phyloP scores from a whole-genome alignment of 2,329 filamentous ascomycete species.

The Claviceps quebecensis region DNA sequence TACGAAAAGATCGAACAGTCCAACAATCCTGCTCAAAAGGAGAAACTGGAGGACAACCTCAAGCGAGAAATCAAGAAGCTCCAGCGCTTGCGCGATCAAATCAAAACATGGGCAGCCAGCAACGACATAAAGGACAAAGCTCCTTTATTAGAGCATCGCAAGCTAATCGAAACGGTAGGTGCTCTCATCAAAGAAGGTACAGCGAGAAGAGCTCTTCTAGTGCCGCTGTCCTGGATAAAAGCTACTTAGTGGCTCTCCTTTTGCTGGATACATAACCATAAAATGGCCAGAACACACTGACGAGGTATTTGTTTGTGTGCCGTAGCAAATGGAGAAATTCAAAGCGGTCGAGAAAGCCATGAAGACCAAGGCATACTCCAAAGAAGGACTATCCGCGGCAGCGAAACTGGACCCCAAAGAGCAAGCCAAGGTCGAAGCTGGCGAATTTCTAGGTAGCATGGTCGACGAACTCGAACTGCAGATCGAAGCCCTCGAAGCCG shows the following conservation, averaged over 20 bases:
- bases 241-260: not conserved
- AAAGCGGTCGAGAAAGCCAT: conserved; percentile 99
- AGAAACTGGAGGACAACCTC: conserved; percentile 93
- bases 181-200: conserved; percentile 4
- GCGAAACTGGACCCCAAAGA: conserved; percentile 95
- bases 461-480: conserved; percentile 89
- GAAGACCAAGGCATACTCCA: conserved; percentile 99
- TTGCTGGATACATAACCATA: too few species aligned
- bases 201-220: not conserved
- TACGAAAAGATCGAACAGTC: conserved; percentile 96
- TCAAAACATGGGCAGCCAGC: conserved; percentile 97
- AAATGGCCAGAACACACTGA: not conserved
- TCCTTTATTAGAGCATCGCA: conserved; percentile 82
- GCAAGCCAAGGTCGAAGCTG: conserved; percentile 78
- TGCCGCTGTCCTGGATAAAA: not conserved
- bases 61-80: conserved; percentile 99
- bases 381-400: conserved; percentile 85
- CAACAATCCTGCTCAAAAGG: conserved; percentile 86
- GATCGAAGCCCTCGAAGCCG: conserved; percentile 84
- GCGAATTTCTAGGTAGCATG: conserved; percentile 73
- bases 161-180: conserved; percentile 90
- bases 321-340: conserved; percentile 96
- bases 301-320: conserved; percentile 1
- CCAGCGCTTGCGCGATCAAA: conserved; percentile 91
- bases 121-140: conserved; percentile 99